phyloP scores from a whole-genome alignment of 2,329 filamentous ascomycete genomes.

The Myriosclerotinia curreyana region DNA sequence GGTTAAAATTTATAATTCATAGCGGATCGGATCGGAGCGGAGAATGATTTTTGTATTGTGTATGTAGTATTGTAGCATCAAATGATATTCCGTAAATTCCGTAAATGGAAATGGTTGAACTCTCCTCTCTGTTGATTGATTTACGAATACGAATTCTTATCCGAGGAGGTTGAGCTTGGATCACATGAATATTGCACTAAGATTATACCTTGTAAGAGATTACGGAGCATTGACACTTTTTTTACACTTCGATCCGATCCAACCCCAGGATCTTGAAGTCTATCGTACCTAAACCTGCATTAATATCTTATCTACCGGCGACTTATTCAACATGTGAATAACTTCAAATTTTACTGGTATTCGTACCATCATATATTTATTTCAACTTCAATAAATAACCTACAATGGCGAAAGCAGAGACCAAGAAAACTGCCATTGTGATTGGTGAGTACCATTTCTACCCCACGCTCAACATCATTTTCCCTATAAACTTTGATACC shows the following conservation, averaged over 20 bases:
- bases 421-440: constrained; percentile 50
- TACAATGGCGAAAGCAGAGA: constrained; percentile 30
- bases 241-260: not conserved
- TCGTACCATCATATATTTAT: constrained; percentile 24
- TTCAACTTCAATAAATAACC: not conserved
- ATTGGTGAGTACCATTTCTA: constrained; percentile 45
- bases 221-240: too few species aligned
- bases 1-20: not conserved
- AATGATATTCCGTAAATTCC: not conserved
- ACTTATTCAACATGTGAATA: constrained; percentile 30
- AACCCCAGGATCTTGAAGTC: not conserved
- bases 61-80: not conserved
- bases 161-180: constrained; percentile 9
- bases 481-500: not conserved
- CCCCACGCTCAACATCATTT: constrained; percentile 4
- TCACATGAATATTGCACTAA: not conserved
- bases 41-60: not conserved
- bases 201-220: not conserved
- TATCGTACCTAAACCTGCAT: not conserved
- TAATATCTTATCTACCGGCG: not conserved
- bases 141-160: not conserved
- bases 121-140: too few species aligned
- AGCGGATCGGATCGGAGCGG: not conserved
- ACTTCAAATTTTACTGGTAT: constrained; percentile 22
- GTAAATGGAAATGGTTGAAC: not conserved